Base-by-base conservation (phyloP, 345 rosid species). In the Xanthoceras sorbifolium region DNA sequence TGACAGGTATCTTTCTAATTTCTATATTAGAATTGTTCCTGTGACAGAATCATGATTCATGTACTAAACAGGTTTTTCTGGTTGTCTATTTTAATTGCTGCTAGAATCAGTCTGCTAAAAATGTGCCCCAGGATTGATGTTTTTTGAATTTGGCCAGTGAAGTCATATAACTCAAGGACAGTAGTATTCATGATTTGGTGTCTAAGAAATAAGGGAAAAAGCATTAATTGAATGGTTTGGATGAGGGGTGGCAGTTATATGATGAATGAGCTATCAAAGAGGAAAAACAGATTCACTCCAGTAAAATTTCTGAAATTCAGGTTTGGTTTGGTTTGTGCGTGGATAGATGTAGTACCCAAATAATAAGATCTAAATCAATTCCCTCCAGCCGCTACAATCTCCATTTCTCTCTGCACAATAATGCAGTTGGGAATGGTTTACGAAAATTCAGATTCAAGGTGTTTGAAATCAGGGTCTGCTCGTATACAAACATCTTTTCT, bases 1-100 rank as follows among this genome's bases (percentile, higher is more conserved):
- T 80, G 97, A 93, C 90, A 92, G 97, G 99, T 71, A 65, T 74
- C 67, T 54, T 62, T 65, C 76, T 15, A 5, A 28, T 77, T 22
- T 54, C n/a, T 31, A 28, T 14, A 12, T 15, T 61, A n/a, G 10
- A 15, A 55, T 29, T 5, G n/a, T 78, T 26, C 7, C 44, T 3
- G 15, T 46, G 26, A 12, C 34, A 28, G 28, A 18, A 36, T 60
- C n/a, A 61, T 46, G 29, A 23, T 54, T 65, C 59, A 54, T 48
- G 22, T 17, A 6, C 48, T 7, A 67, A 44, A 12, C 36, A 6
- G 15, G 22, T 25, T 25, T 44, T 25, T 3, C 71, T 18, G 4
- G 5, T 52, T 14, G 11, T 54, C 50, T 52, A 22, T n/a, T 70
- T 17, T 10, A 32, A n/a, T 32, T 31, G 42, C 46, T 29, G 5